Conservation (phyloP, 129 eudicot species). For the Arctium minus region DNA sequence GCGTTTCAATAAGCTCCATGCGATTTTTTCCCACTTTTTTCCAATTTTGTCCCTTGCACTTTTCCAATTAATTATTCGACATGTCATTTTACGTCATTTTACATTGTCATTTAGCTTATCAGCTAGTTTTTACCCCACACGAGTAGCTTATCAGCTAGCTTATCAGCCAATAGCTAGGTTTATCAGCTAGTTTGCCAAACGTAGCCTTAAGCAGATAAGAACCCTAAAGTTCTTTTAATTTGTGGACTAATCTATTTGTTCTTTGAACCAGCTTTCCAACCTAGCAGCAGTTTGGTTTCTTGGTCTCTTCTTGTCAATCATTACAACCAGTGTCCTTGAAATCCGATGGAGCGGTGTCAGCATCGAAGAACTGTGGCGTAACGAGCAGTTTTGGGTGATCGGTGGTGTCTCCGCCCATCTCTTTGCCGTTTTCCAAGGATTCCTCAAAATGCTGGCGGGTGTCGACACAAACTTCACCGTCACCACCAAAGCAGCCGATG, state of each 20-base stretch:
- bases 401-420: conserved; percentile 99
- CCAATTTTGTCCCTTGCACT: not conserved
- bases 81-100: not conserved
- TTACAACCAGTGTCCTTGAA: conserved; percentile 77
- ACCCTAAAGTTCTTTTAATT: not conserved
- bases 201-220: no score
- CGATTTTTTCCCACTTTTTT: not conserved
- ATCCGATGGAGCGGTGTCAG: conserved; percentile 96
- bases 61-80: not conserved
- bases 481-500: conserved; percentile 88
- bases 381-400: conserved; percentile 99
- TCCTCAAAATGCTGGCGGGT: conserved; percentile 89
- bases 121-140: not conserved
- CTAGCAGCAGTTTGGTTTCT: conserved; percentile 85
- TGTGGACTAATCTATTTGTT: conserved; percentile 1
- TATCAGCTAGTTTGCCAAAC: not conserved
- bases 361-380: conserved; percentile 92
- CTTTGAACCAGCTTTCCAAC: conserved; percentile 66
- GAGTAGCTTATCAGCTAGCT: not conserved
- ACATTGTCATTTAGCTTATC: not conserved
- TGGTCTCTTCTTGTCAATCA: conserved; percentile 90
- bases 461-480: conserved; percentile 94
- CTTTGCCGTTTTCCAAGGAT: conserved; percentile 96
- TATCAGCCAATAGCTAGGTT: not conserved
- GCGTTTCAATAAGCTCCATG: not conserved